phyloP scores from a whole-genome alignment of 805 yeast genomes.

The Sugiyamaella smithiae region DNA sequence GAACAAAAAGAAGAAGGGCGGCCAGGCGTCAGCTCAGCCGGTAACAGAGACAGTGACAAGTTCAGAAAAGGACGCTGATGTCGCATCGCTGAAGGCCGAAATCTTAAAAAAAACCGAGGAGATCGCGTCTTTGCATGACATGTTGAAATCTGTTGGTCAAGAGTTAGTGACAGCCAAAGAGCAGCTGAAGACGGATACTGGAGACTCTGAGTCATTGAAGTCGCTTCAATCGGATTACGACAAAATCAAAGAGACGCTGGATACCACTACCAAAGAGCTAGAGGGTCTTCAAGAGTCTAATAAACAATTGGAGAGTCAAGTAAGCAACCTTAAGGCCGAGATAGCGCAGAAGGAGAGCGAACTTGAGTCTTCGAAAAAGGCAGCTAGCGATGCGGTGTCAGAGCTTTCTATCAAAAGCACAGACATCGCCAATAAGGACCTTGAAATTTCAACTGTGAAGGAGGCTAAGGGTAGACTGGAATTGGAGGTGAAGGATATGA shows the following conservation, averaged over 20 bases:
- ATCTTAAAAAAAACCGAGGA: conserved; percentile 45
- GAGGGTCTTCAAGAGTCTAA: neutral
- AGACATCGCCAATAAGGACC: neutral
- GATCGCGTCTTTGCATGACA: conserved; percentile 67
- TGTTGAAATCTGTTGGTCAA: conserved; percentile 72
- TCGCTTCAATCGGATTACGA: conserved; percentile 6
- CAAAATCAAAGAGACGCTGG: conserved; percentile 1
- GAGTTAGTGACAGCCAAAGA: conserved; percentile 73
- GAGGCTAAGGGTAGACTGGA: conserved; percentile 2
- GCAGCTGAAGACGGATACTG: conserved; percentile 42
- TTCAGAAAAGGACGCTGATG: neutral
- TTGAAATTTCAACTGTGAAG: conserved; percentile 1
- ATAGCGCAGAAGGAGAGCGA: neutral
- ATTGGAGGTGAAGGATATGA: neutral
- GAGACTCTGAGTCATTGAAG: conserved; percentile 1
- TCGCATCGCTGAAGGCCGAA: conserved; percentile 2
- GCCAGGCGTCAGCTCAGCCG: neutral
- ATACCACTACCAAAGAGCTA: neutral
- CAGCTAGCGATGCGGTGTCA: neutral
- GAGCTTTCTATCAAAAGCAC: neutral
- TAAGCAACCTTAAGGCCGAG: neutral
- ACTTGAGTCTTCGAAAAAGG: neutral
- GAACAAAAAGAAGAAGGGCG: conserved; percentile 21
- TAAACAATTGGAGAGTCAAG: neutral
- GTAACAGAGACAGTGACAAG: neutral